Percentiles rank a stretch among this genome's conserved stretches.
Conservation (phyloP, 2,329 filamentous ascomycete genomes). For the Apiospora saccharicola region DNA sequence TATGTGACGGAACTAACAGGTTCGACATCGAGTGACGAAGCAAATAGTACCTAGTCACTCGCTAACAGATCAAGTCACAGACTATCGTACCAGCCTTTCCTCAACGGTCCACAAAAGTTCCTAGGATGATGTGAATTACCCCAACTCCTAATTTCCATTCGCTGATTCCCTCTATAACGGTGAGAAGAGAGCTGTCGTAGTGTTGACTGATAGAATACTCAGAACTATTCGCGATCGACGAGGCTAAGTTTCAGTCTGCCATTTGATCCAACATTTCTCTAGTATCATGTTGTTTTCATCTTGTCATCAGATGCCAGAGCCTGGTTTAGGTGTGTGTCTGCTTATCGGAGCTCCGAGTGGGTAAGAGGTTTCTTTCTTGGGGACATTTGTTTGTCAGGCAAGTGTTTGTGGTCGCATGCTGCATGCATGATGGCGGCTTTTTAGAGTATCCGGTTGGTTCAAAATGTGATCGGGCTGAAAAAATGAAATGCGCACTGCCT, state of each 20-base stretch:
- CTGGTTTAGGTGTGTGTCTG: background rate
- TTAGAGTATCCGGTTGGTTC: no score
- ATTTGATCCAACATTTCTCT: background rate
- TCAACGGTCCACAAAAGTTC: slow-evolving; percentile 46
- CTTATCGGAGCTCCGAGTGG: background rate
- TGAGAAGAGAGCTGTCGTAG: background rate
- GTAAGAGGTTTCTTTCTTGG: no score
- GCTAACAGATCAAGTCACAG: slow-evolving; percentile 24
- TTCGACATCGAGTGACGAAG: slow-evolving; percentile 31
- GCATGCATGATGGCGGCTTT: no score
- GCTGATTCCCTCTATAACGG: background rate
- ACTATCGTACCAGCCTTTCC: slow-evolving; percentile 45
- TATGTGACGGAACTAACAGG: slow-evolving; percentile 33
- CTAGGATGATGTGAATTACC: background rate
- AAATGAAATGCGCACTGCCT: no score
- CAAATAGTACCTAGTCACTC: slow-evolving; percentile 9
- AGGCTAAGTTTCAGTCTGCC: background rate
- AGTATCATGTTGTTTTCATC: background rate
- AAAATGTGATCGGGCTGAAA: no score
- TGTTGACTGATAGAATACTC: background rate
- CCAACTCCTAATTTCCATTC: background rate
- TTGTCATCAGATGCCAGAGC: background rate
- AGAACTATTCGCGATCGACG: background rate
- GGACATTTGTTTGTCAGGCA: no score
- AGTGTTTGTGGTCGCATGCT: no score